A percentile compares a stretch with the other conserved stretches of the same genome.
phyloP scores from a whole-genome alignment of 352 stramenopile species.

The Pythium chondricola region DNA sequence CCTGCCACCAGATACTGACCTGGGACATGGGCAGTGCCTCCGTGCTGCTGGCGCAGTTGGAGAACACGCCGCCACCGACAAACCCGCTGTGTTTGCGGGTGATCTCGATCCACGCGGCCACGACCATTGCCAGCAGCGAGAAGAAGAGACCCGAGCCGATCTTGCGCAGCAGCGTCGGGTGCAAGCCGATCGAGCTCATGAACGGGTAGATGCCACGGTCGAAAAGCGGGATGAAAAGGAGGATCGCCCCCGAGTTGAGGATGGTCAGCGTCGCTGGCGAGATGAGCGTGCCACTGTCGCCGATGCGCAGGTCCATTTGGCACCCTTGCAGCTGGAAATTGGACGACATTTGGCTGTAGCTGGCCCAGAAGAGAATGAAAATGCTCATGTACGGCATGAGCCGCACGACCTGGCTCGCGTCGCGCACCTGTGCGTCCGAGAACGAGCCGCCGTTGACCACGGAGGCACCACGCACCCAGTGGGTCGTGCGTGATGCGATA shows the following conservation, averaged over 20 bases:
- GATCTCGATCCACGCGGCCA: constrained; percentile 63
- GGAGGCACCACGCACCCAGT: constrained; percentile 50
- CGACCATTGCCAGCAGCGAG: constrained; percentile 66
- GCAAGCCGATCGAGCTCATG: constrained; percentile 52
- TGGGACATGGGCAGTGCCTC: constrained; percentile 68
- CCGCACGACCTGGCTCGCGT: constrained; percentile 71
- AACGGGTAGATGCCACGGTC: constrained; percentile 78
- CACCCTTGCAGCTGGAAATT: constrained; percentile 87
- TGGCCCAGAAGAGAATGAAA: constrained; percentile 83
- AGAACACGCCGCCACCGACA: constrained; percentile 38
- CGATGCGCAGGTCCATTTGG: constrained; percentile 85
- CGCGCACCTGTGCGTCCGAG: constrained; percentile 48
- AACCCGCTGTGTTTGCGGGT: constrained; percentile 51
- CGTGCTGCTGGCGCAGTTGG: constrained; percentile 64
- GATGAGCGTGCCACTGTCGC: constrained; percentile 48
- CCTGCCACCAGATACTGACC: constrained; percentile 88
- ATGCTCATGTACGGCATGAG: constrained; percentile 77
- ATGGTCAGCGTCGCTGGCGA: constrained; percentile 84
- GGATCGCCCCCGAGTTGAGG: constrained; percentile 84
- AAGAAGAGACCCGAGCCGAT: constrained; percentile 85
- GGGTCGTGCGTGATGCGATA: constrained; percentile 44
- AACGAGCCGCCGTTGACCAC: constrained; percentile 51
- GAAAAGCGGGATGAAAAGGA: constrained; percentile 89
- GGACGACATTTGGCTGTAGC: constrained; percentile 79
- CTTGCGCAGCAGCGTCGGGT: constrained; percentile 80